Conservation (phyloP, 2,329 filamentous ascomycete species). For the Beauveria sp. region DNA sequence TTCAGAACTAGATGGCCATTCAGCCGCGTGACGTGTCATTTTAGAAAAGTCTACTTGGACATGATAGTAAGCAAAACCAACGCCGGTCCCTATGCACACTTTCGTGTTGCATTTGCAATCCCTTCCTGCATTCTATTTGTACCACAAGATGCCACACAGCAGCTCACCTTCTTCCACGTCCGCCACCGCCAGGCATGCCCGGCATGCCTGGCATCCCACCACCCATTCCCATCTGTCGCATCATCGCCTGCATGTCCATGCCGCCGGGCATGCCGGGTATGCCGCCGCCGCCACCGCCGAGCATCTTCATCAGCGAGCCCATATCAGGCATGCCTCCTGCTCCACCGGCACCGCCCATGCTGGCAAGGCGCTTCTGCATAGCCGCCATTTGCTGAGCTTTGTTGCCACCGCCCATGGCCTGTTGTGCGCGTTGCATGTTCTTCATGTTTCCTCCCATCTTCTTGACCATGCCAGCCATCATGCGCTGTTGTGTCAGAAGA, state of each 20-base stretch:
- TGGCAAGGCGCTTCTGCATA: conserved; percentile 92
- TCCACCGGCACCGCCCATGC: conserved; percentile 69
- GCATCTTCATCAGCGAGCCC: conserved; percentile 84
- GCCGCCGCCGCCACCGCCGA: conserved; percentile 57
- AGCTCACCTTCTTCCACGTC: conserved; percentile 8
- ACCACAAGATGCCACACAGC: not conserved
- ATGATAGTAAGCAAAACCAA: conserved; percentile 8
- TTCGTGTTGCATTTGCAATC: conserved; percentile 2
- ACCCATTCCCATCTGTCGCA: conserved; percentile 63
- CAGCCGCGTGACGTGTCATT: not conserved
- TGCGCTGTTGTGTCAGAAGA: conserved; percentile 90
- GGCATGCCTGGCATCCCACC: conserved; percentile 21
- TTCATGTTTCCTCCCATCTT: conserved; percentile 97
- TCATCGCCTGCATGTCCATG: conserved; percentile 73
- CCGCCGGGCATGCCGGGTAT: conserved; percentile 67
- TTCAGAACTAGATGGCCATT: not conserved
- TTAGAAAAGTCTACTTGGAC: conserved; percentile 3
- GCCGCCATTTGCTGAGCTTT: conserved; percentile 90
- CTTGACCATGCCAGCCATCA: conserved; percentile 99
- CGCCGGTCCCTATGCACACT: conserved; percentile 8
- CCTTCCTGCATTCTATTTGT: not conserved
- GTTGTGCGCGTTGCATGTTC: conserved; percentile 91
- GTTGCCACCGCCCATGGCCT: conserved; percentile 83
- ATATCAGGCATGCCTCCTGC: conserved; percentile 72
- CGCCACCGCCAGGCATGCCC: not conserved